phyloP scores from a whole-genome alignment of 2,329 filamentous ascomycete genomes.

The Juglanconis sp. region DNA sequence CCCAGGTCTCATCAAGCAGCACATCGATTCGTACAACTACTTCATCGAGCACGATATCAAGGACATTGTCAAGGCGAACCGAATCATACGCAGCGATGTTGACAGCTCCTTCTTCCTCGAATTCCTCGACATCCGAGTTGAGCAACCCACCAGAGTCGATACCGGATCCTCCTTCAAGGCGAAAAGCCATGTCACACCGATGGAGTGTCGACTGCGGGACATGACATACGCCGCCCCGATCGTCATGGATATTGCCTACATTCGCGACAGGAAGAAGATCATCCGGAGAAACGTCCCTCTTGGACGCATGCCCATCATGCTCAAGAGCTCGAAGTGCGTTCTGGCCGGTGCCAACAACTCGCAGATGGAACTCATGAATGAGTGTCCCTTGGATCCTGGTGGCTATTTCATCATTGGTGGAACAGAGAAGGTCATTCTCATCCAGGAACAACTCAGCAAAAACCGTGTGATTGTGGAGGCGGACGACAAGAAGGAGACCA shows the following conservation, averaged over 20 bases:
- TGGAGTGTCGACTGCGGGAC: constrained; percentile 93
- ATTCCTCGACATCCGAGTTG: constrained; percentile 87
- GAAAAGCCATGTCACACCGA: constrained; percentile 77
- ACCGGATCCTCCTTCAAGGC: constrained; percentile 49
- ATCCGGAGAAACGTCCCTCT: constrained; percentile 75
- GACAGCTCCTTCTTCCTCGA: constrained; percentile 91
- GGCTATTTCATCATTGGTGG: constrained; percentile 98
- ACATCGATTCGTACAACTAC: constrained; percentile 98
- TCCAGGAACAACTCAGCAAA: constrained; percentile 98
- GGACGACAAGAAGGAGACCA: constrained; percentile 85
- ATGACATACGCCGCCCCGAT: constrained; percentile 98
- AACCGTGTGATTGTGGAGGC: constrained; percentile 97
- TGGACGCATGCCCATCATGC: constrained; percentile 92
- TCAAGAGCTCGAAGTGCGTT: constrained; percentile 91
- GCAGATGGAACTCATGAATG: constrained; percentile 88
- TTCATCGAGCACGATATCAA: constrained; percentile 96
- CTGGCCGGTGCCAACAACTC: constrained; percentile 78
- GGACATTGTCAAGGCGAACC: constrained; percentile 91
- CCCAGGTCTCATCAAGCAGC: constrained; percentile 81
- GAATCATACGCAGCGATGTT: constrained; percentile 84
- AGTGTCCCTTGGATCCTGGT: constrained; percentile 92
- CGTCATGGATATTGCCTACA: constrained; percentile 86
- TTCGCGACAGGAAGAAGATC: constrained; percentile 73
- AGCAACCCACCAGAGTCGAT: constrained; percentile 75
- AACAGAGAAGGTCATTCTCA: constrained; percentile 97